phyloP scores from a whole-genome alignment of 495 filamentous ascomycete species.

The Tuber microsphaerosporum region DNA sequence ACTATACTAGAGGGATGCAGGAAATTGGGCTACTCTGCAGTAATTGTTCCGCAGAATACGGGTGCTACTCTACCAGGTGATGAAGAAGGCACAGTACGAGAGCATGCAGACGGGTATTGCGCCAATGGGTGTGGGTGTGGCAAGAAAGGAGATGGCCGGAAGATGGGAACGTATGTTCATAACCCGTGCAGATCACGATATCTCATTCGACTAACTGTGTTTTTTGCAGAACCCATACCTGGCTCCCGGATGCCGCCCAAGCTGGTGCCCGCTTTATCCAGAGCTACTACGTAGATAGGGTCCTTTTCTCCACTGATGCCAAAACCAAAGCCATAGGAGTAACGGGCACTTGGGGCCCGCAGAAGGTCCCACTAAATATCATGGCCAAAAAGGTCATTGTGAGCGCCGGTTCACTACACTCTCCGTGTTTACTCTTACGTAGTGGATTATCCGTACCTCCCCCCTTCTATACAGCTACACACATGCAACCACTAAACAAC shows the following conservation, averaged over 20 bases:
- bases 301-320: slow-evolving; percentile 52
- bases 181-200: background rate
- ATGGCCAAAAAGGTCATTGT: slow-evolving; percentile 72
- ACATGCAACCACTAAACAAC: slow-evolving; percentile 3
- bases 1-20: slow-evolving; percentile 66
- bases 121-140: slow-evolving; percentile 63
- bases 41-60: slow-evolving; percentile 71
- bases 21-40: slow-evolving; percentile 65
- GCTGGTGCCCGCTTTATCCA: slow-evolving; percentile 74
- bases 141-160: slow-evolving; percentile 50
- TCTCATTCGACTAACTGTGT: background rate
- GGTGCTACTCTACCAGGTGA: slow-evolving; percentile 64
- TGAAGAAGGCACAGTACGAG: slow-evolving; percentile 44
- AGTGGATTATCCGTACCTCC: slow-evolving; percentile 47
- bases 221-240: slow-evolving; percentile 59
- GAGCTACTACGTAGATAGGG: slow-evolving; percentile 60
- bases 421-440: slow-evolving; percentile 65
- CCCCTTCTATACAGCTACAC: background rate
- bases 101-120: slow-evolving; percentile 50
- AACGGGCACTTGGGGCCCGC: slow-evolving; percentile 41
- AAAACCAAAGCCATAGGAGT: slow-evolving; percentile 20
- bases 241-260: slow-evolving; percentile 66
- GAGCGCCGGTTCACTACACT: slow-evolving; percentile 64
- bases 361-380: slow-evolving; percentile 47
- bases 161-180: slow-evolving; percentile 44